Evolutionary conservation across 257 asterid genomes (phyloP).

Genomic region (Nyctanthes arbortristis): DNA sequence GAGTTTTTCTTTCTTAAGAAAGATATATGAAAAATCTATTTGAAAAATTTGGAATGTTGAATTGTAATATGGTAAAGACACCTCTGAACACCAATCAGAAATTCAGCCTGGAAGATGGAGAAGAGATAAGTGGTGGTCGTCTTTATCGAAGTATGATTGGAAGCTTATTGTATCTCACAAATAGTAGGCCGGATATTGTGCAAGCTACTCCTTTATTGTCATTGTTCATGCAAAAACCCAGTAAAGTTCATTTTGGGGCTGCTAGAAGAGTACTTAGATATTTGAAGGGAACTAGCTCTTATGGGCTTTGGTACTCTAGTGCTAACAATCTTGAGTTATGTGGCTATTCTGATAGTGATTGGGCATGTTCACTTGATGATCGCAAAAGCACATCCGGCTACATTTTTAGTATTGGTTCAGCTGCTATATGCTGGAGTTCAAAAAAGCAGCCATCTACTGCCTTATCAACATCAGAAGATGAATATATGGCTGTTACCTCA

Average conservation of each 20-base stretch:
- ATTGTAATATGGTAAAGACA: not conserved
- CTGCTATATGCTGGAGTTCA: not conserved
- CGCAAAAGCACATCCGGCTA: too few relatives aligned
- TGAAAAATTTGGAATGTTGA: not conserved
- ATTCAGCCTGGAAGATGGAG: not conserved
- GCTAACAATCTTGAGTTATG: too few relatives aligned
- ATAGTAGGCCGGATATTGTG: not conserved
- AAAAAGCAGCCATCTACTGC: slow-evolving; percentile 1
- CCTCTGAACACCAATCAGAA: not conserved
- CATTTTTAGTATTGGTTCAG: not conserved
- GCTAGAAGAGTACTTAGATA: too few relatives aligned
- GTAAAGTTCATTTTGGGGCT: too few relatives aligned
- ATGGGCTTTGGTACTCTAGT: too few relatives aligned
- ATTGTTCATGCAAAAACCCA: too few relatives aligned
- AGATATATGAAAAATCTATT: too few relatives aligned
- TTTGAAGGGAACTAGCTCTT: too few relatives aligned
- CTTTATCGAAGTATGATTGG: not conserved
- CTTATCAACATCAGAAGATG: not conserved
- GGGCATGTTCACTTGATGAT: too few relatives aligned
- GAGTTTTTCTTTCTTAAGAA: not conserved
- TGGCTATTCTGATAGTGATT: too few relatives aligned
- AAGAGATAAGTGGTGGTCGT: not conserved
- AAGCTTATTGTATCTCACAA: not conserved
- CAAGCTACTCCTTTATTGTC: too few relatives aligned
- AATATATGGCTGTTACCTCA: not conserved